These are phyloP conservation scores for Beta macrorhiza DNA, from an alignment of 179 eudicot species.

Conservation along the genomic window DNA sequence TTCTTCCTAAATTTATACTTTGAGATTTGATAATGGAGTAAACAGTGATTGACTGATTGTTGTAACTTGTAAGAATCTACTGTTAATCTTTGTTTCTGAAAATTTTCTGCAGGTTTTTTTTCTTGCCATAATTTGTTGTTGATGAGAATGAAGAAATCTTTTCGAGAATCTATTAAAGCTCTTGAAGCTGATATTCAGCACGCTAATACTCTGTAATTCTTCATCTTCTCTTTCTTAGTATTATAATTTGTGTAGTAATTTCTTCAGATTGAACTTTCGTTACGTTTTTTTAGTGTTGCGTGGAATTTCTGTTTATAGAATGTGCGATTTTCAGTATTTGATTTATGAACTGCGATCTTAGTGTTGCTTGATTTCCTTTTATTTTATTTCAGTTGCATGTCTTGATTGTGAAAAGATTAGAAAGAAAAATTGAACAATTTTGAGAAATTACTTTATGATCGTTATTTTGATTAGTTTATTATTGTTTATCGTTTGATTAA, in stretches of 20 bases:
- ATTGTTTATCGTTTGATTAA: neutral
- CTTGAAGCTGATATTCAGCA: slow-evolving; percentile 41
- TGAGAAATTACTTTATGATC: neutral
- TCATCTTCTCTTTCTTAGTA: neutral
- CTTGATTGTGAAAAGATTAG: too few species aligned
- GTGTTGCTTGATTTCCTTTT: too few species aligned
- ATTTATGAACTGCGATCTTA: too few species aligned
- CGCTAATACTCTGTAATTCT: slow-evolving; percentile 38
- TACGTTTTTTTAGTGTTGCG: neutral
- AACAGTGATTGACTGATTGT: too few species aligned
- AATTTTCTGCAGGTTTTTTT: neutral
- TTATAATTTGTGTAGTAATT: neutral
- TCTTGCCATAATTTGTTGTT: neutral
- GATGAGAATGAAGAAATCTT: slow-evolving; percentile 23
- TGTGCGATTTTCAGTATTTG: too few species aligned
- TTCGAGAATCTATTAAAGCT: slow-evolving; percentile 39
- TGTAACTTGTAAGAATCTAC: too few species aligned
- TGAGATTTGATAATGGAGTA: neutral
- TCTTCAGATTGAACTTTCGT: neutral
- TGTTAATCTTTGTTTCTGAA: neutral
- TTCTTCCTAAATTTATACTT: neutral
- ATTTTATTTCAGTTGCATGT: too few species aligned
- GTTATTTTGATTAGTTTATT: too few species aligned
- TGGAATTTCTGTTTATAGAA: too few species aligned
- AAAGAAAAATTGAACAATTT: neutral